A percentile compares a stretch with the other conserved stretches of the same genome.
These are phyloP conservation scores for Saccharomycopsis fodiens DNA, from an alignment of 805 yeast species.

Conservation along the genomic window DNA sequence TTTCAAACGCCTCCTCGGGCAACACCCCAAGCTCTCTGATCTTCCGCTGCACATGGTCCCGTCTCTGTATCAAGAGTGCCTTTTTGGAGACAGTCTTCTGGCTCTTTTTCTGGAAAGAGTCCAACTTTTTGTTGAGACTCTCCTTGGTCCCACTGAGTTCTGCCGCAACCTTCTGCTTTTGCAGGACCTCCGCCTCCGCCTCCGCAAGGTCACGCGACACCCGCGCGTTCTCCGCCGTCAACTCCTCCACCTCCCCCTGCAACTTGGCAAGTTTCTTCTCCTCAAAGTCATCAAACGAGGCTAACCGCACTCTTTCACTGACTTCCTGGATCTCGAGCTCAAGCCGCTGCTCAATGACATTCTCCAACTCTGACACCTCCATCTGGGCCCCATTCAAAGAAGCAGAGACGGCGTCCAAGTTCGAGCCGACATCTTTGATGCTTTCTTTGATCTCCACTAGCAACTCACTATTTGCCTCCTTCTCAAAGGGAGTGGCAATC, in stretches of 20 bases:
- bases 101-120: slow-evolving; percentile 50
- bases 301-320: slow-evolving; percentile 20
- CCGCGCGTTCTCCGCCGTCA: slow-evolving; percentile 27
- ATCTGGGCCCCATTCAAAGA: slow-evolving; percentile 39
- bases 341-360: slow-evolving; percentile 53
- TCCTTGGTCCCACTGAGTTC: slow-evolving; percentile 20
- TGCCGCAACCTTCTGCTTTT: slow-evolving; percentile 23
- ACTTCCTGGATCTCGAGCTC: slow-evolving; percentile 44
- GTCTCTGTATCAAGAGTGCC: slow-evolving; percentile 47
- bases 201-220: slow-evolving; percentile 26
- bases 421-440: slow-evolving; percentile 33
- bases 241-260: slow-evolving; percentile 22
- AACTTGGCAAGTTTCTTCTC: slow-evolving; percentile 21
- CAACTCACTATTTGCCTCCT: slow-evolving; percentile 39
- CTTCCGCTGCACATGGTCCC: slow-evolving; percentile 64
- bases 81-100: slow-evolving; percentile 62
- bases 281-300: slow-evolving; percentile 19
- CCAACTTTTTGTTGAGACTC: slow-evolving; percentile 36
- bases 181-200: slow-evolving; percentile 25
- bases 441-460: slow-evolving; percentile 31
- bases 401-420: slow-evolving; percentile 35
- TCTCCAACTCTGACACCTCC: slow-evolving; percentile 37
- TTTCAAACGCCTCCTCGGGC: slow-evolving; percentile 71
- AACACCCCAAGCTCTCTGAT: slow-evolving; percentile 82
- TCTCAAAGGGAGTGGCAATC: slow-evolving; percentile 43